Conservation (phyloP, 169 alveolate species). For the Babesia bigemina region DNA sequence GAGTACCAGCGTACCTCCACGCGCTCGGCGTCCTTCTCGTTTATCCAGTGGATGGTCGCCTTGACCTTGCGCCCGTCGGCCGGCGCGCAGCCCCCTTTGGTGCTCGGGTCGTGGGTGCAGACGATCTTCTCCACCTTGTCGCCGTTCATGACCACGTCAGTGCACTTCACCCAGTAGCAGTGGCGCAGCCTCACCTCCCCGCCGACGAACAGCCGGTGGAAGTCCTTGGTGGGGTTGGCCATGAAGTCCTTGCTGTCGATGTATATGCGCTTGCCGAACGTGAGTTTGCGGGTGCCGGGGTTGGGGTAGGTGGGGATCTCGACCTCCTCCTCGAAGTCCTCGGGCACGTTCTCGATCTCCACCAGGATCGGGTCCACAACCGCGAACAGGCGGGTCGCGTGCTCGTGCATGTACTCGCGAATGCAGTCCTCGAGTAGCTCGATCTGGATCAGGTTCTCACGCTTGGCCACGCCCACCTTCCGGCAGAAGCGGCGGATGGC, state of each 20-base stretch:
- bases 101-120: constrained; percentile 81
- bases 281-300: constrained; percentile 29
- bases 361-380: constrained; percentile 74
- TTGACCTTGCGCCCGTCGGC: constrained; percentile 79
- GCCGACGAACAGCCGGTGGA: constrained; percentile 79
- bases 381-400: constrained; percentile 70
- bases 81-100: constrained; percentile 74
- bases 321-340: constrained; percentile 41
- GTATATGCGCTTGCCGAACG: constrained; percentile 74
- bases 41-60: constrained; percentile 85
- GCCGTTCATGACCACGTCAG: constrained; percentile 68
- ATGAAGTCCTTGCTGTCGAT: constrained; percentile 82
- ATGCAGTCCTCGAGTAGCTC: constrained; percentile 93
- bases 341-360: constrained; percentile 70
- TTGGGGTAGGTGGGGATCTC: constrained; percentile 23
- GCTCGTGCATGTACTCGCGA: constrained; percentile 79
- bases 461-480: constrained; percentile 94
- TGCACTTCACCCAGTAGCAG: constrained; percentile 84
- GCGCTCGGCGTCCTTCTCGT: constrained; percentile 61
- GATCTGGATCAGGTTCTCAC: constrained; percentile 91
- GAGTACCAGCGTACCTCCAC: constrained; percentile 83
- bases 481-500: constrained; percentile 88
- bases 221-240: constrained; percentile 73
- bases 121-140: constrained; percentile 65
- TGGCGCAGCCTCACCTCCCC: constrained; percentile 81